These are phyloP conservation scores for Aurantiochytrium sp. DNA, from an alignment of 108 stramenopile species.

Conservation along the genomic window DNA sequence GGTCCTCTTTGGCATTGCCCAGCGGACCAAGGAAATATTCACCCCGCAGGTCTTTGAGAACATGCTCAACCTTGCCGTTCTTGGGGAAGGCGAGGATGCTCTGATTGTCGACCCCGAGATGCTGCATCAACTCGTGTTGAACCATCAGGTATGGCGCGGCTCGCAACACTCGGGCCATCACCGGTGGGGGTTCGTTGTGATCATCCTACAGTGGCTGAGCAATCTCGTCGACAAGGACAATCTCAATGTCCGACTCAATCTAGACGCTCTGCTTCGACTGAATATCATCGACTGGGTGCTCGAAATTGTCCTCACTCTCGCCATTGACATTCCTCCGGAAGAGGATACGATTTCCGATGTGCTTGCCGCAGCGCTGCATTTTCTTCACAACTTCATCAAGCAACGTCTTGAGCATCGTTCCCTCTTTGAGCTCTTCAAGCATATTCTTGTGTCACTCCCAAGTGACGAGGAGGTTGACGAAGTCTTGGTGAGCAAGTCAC, in stretches of 20 bases:
- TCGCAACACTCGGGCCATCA: neutral
- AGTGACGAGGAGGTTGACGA: neutral
- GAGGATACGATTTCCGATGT: neutral
- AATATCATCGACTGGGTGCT: constrained; percentile 13
- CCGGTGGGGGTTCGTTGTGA: neutral
- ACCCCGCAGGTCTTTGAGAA: neutral
- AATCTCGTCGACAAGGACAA: neutral
- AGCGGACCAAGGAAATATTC: neutral
- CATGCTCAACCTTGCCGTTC: constrained; percentile 14
- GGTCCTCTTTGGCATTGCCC: neutral
- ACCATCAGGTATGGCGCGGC: constrained; percentile 10
- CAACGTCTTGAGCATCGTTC: neutral
- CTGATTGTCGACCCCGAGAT: constrained; percentile 2
- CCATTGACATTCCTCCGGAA: neutral
- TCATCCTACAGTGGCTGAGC: constrained; percentile 6
- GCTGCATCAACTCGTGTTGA: neutral
- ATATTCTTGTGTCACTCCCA: constrained; percentile 1
- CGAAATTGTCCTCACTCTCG: neutral
- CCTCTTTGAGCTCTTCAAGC: constrained; percentile 5
- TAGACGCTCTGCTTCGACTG: neutral
- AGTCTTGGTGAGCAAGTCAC: no score
- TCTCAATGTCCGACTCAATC: neutral
- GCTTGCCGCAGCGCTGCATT: neutral
- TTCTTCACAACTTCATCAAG: neutral
- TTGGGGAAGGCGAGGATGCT: neutral